phyloP scores from a whole-genome alignment of 2,329 filamentous ascomycete species.

The Aspergillus awamori region DNA sequence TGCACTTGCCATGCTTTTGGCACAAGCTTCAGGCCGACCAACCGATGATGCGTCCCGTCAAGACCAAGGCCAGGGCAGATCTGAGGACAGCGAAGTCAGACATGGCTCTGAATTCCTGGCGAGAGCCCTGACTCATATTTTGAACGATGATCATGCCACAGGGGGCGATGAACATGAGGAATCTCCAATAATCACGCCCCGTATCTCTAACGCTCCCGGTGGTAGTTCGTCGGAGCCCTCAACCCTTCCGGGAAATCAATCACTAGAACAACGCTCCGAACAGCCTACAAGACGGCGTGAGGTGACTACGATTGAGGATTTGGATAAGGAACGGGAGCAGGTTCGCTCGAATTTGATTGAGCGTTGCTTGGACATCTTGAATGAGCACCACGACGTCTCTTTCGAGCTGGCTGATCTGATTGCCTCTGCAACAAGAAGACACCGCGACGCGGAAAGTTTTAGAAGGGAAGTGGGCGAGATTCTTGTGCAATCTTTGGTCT shows the following conservation, averaged over 20 bases:
- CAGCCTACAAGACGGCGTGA: slow-evolving; percentile 35
- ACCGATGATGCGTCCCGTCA: slow-evolving; percentile 28
- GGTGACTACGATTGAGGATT: slow-evolving; percentile 68
- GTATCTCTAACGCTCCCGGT: slow-evolving; percentile 17
- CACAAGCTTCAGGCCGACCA: slow-evolving; percentile 32
- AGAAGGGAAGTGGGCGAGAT: slow-evolving; percentile 79
- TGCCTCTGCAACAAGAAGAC: slow-evolving; percentile 67
- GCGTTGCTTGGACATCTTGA: slow-evolving; percentile 84
- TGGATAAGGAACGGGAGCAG: slow-evolving; percentile 74
- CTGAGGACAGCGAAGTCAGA: slow-evolving; percentile 34
- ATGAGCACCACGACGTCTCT: slow-evolving; percentile 82
- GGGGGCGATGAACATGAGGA: slow-evolving; percentile 29
- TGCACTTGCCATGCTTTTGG: slow-evolving; percentile 39
- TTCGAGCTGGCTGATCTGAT: slow-evolving; percentile 92
- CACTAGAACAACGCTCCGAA: slow-evolving; percentile 25
- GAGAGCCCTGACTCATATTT: slow-evolving; percentile 48
- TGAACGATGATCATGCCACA: slow-evolving; percentile 36
- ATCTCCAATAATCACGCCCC: slow-evolving; percentile 26
- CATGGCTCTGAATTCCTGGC: slow-evolving; percentile 42
- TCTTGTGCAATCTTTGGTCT: slow-evolving; percentile 79
- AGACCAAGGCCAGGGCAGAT: slow-evolving; percentile 26
- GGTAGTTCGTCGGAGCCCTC: slow-evolving; percentile 26
- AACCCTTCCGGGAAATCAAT: slow-evolving; percentile 23
- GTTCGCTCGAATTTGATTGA: slow-evolving; percentile 81
- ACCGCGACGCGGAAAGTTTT: slow-evolving; percentile 58